phyloP scores from a whole-genome alignment of 2,329 filamentous ascomycete species.

The Xylariaceae sp. region DNA sequence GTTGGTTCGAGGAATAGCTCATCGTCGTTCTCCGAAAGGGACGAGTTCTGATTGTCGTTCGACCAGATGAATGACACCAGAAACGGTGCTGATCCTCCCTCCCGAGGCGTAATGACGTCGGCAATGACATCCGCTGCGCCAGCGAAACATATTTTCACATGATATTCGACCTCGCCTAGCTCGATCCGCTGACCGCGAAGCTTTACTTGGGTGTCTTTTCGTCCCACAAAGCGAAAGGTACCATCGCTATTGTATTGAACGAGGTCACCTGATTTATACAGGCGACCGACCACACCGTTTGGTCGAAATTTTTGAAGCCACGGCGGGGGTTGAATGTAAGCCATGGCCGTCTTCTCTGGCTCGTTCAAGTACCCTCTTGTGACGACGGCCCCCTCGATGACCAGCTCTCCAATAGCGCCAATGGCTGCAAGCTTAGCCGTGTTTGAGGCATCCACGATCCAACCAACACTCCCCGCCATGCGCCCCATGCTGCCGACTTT shows the following conservation, averaged over 20 bases:
- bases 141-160: constrained; percentile 3
- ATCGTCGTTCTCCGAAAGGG: neutral
- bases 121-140: constrained; percentile 1
- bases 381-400: constrained; percentile 28
- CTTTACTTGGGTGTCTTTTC: constrained; percentile 14
- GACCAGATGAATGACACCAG: neutral
- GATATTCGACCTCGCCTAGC: constrained; percentile 16
- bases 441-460: constrained; percentile 35
- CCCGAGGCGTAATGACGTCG: constrained; percentile 3
- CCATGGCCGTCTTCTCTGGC: constrained; percentile 31
- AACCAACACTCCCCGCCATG: constrained; percentile 16
- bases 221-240: constrained; percentile 18
- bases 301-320: constrained; percentile 25
- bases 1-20: constrained; percentile 2
- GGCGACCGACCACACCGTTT: constrained; percentile 25
- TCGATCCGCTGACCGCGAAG: constrained; percentile 18
- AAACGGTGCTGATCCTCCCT: neutral
- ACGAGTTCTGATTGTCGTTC: neutral
- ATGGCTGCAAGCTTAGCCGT: constrained; percentile 17
- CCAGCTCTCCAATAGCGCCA: constrained; percentile 20
- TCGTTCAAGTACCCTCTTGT: constrained; percentile 42
- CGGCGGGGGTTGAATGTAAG: constrained; percentile 39
- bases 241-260: constrained; percentile 24
- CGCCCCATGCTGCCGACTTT: constrained; percentile 15
- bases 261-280: constrained; percentile 33